phyloP scores from a whole-genome alignment of 2,329 filamentous ascomycete genomes.

The Proliferodiscus dingleyae region DNA sequence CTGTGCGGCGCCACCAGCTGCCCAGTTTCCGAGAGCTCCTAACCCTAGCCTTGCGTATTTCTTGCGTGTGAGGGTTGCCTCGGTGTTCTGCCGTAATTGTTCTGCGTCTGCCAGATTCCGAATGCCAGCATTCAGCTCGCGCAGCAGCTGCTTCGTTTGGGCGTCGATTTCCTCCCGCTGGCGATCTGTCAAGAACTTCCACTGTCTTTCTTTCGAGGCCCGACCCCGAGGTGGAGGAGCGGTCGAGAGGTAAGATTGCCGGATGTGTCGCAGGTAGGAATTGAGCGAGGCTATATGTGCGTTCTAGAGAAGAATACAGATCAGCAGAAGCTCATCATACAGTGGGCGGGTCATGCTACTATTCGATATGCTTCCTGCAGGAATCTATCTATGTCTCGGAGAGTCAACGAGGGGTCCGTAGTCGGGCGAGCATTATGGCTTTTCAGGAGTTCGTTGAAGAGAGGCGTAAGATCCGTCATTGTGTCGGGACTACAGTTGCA shows the following conservation, averaged over 20 bases:
- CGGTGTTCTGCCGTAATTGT: slow-evolving; percentile 72
- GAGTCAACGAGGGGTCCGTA: slow-evolving; percentile 24
- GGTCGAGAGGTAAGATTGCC: slow-evolving; percentile 86
- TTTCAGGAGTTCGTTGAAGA: slow-evolving; percentile 65
- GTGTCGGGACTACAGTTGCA: neutral
- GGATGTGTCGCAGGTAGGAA: slow-evolving; percentile 73
- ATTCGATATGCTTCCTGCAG: slow-evolving; percentile 92
- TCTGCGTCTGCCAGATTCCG: slow-evolving; percentile 76
- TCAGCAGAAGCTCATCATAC: slow-evolving; percentile 19
- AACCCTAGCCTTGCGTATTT: slow-evolving; percentile 59
- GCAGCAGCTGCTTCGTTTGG: slow-evolving; percentile 78
- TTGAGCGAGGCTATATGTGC: slow-evolving; percentile 78
- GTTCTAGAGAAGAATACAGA: slow-evolving; percentile 64
- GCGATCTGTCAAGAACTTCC: slow-evolving; percentile 58
- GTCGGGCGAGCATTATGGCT: slow-evolving; percentile 50
- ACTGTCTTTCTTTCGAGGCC: slow-evolving; percentile 26
- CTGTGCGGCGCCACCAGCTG: slow-evolving; percentile 56
- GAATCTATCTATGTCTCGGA: slow-evolving; percentile 71
- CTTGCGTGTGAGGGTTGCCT: slow-evolving; percentile 63
- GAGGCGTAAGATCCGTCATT: slow-evolving; percentile 60
- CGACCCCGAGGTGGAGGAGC: slow-evolving; percentile 54
- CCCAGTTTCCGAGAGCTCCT: slow-evolving; percentile 61
- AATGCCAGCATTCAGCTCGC: slow-evolving; percentile 79
- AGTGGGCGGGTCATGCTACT: slow-evolving; percentile 45
- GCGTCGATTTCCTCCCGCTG: slow-evolving; percentile 85